phyloP scores from a whole-genome alignment of 2,329 filamentous ascomycete species.

The Dactylellina cionopaga region DNA sequence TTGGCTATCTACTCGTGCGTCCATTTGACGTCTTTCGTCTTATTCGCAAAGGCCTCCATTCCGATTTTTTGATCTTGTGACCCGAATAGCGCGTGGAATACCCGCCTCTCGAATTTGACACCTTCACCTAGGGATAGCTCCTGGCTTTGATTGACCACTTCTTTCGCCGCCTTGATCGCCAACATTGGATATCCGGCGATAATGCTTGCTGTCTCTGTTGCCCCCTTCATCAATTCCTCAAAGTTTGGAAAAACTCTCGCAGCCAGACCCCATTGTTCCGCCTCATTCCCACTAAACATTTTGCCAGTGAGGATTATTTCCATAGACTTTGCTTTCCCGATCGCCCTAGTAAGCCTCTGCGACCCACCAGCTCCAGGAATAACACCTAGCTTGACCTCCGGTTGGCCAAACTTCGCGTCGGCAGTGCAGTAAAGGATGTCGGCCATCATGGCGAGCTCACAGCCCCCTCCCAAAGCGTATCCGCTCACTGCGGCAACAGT shows the following conservation, averaged over 20 bases:
- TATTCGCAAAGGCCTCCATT: slow-evolving; percentile 54
- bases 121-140: slow-evolving; percentile 87
- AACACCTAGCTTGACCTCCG: slow-evolving; percentile 93
- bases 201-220: slow-evolving; percentile 83
- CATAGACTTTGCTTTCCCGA: slow-evolving; percentile 89
- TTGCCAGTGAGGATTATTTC: slow-evolving; percentile 88
- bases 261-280: slow-evolving; percentile 88
- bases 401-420: slow-evolving; percentile 90
- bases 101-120: slow-evolving; percentile 89
- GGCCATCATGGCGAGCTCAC: slow-evolving; percentile 96
- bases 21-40: slow-evolving; percentile 43
- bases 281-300: slow-evolving; percentile 83
- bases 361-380: slow-evolving; percentile 92
- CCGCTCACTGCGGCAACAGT: slow-evolving; percentile 94
- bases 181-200: slow-evolving; percentile 88
- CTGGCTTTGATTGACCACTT: slow-evolving; percentile 99
- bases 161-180: slow-evolving; percentile 89
- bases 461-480: slow-evolving; percentile 92
- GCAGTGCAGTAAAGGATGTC: slow-evolving; percentile 92
- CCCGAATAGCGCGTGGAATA: slow-evolving; percentile 94
- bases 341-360: slow-evolving; percentile 83
- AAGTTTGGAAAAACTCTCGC: slow-evolving; percentile 81
- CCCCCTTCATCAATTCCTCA: slow-evolving; percentile 82
- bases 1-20: slow-evolving; percentile 25
- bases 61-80: slow-evolving; percentile 97